phyloP scores from a whole-genome alignment of 2,329 filamentous ascomycete genomes.

The Trichophyton simii region DNA sequence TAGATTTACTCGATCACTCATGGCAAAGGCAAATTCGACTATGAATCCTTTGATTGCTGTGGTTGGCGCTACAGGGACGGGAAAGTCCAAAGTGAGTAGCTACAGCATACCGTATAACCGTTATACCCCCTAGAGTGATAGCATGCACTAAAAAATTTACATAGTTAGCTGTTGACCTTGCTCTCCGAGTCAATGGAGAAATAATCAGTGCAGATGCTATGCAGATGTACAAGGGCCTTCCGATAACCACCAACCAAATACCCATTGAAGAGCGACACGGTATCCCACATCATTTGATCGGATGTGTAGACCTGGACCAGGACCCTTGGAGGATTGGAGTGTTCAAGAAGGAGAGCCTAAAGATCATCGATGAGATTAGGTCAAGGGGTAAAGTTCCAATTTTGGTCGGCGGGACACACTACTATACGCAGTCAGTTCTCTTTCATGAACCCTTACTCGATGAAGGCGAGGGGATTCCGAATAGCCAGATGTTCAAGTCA shows the following conservation, averaged over 20 bases:
- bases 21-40: slow-evolving; percentile 14
- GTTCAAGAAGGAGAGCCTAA: slow-evolving; percentile 59
- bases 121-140: background rate
- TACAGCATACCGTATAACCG: background rate
- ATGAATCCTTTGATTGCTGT: slow-evolving; percentile 60
- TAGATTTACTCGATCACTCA: background rate
- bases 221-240: slow-evolving; percentile 87
- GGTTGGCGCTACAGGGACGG: slow-evolving; percentile 81
- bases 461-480: slow-evolving; percentile 16
- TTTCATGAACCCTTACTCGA: slow-evolving; percentile 59
- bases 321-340: slow-evolving; percentile 71
- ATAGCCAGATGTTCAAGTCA: slow-evolving; percentile 9
- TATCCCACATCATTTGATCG: slow-evolving; percentile 78
- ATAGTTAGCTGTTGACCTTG: slow-evolving; percentile 81
- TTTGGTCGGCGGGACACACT: slow-evolving; percentile 86
- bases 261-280: slow-evolving; percentile 59
- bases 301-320: slow-evolving; percentile 60
- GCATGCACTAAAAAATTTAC: slow-evolving; percentile 9
- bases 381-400: slow-evolving; percentile 70
- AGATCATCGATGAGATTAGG: slow-evolving; percentile 64
- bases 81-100: slow-evolving; percentile 67
- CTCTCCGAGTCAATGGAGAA: slow-evolving; percentile 72
- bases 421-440: slow-evolving; percentile 81
- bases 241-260: slow-evolving; percentile 93
- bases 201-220: slow-evolving; percentile 96